A percentile compares a stretch with the other conserved stretches of the same genome.
phyloP scores from a whole-genome alignment of 2,329 filamentous ascomycete species.

The Diaporthe sp. region DNA sequence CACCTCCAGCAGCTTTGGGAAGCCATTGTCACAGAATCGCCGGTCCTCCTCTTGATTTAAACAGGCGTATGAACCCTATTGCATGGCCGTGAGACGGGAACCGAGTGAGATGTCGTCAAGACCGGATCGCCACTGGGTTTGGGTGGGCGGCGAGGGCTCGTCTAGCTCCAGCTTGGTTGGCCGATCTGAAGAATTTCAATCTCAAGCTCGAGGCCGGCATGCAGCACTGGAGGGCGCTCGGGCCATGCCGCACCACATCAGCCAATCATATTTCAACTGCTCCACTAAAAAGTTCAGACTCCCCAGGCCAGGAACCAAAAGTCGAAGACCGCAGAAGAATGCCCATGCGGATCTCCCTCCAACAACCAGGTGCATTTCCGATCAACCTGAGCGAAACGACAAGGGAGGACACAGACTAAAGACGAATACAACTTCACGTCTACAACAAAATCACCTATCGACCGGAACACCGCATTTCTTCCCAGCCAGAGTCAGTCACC shows the following conservation, averaged over 20 bases:
- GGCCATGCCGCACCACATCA: not conserved
- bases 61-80: not conserved
- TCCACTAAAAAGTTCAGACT: conserved; percentile 34
- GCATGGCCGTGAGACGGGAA: not conserved
- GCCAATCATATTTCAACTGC: not conserved
- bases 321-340: not conserved
- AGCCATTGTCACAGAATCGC: conserved; percentile 58
- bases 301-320: conserved; percentile 26
- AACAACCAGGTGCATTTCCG: not conserved
- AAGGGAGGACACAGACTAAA: not conserved
- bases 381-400: not conserved
- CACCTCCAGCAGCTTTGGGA: conserved; percentile 71
- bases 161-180: conserved; percentile 31
- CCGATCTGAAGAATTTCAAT: conserved; percentile 38
- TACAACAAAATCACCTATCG: not conserved
- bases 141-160: not conserved
- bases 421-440: not conserved
- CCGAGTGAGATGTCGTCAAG: not conserved
- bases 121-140: conserved; percentile 8
- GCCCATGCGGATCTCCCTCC: not conserved
- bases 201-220: conserved; percentile 37
- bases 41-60: conserved; percentile 17
- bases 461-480: not conserved
- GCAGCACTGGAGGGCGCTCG: conserved; percentile 32
- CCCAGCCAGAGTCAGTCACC: not conserved